Percentiles rank a stretch among this genome's conserved stretches.
Evolutionary conservation across 345 rosid species (phyloP).

Genomic region (Euphorbia tirucalli): DNA sequence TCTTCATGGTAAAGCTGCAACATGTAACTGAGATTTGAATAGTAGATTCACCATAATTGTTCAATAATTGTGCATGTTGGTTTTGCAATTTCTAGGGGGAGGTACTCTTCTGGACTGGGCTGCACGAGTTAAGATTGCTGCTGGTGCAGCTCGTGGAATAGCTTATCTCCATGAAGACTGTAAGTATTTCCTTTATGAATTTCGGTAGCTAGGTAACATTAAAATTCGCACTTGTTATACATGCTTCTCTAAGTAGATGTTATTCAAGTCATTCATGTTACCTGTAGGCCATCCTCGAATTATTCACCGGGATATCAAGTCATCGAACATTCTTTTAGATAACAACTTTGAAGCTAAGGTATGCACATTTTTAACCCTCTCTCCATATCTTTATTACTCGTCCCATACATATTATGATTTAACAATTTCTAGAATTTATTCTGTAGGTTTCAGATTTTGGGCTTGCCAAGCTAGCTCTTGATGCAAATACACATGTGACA

Average conservation of each 20-base stretch:
- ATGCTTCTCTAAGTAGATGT: neutral
- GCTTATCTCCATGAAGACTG: constrained; percentile 99
- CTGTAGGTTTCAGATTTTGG: constrained; percentile 97
- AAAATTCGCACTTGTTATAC: neutral
- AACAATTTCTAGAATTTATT: constrained; percentile 20
- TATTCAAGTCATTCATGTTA: constrained; percentile 11
- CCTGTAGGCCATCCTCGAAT: constrained; percentile 84
- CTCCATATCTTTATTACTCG: constrained; percentile 4
- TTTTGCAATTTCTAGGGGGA: constrained; percentile 42
- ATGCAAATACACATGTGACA: constrained; percentile 78
- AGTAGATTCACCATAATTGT: constrained; percentile 7
- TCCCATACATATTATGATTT: constrained; percentile 19
- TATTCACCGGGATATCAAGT: constrained; percentile 94
- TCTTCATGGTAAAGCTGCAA: constrained; percentile 69
- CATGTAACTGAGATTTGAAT: constrained; percentile 20
- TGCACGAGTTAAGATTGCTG: constrained; percentile 72
- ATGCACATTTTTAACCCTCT: constrained; percentile 19
- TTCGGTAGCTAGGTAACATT: neutral
- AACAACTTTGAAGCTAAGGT: constrained; percentile 85
- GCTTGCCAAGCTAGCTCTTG: constrained; percentile 90
- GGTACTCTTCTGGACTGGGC: constrained; percentile 70
- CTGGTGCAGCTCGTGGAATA: constrained; percentile 95
- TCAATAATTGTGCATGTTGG: constrained; percentile 8
- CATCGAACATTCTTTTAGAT: constrained; percentile 91
- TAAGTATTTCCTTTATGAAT: constrained; percentile 36